Conservation (phyloP, 2,329 filamentous ascomycete genomes). For the Aspergillus thermomutatus region DNA sequence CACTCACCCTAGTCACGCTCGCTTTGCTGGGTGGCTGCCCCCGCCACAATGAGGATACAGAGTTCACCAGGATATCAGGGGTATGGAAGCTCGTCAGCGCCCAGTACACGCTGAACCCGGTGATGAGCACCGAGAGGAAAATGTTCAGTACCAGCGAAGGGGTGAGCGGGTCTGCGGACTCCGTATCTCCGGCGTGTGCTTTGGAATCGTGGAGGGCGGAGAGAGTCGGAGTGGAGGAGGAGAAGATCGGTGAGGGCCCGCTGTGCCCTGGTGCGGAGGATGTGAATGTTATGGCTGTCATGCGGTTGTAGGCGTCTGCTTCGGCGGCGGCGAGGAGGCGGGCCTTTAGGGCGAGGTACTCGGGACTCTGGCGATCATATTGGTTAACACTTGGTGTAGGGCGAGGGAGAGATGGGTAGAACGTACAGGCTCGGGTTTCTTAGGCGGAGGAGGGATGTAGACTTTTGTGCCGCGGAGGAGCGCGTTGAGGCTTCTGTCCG, state of each 20-base stretch:
- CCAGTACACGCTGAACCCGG: slow-evolving; percentile 47
- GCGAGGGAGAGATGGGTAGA: neutral
- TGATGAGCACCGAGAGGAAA: slow-evolving; percentile 75
- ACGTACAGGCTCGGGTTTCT: slow-evolving; percentile 72
- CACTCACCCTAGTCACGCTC: slow-evolving; percentile 9
- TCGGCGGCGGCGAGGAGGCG: slow-evolving; percentile 80
- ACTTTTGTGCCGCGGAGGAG: slow-evolving; percentile 70
- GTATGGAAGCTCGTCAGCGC: slow-evolving; percentile 37
- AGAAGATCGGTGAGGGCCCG: slow-evolving; percentile 43
- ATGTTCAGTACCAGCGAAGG: slow-evolving; percentile 78
- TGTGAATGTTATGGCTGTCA: slow-evolving; percentile 49
- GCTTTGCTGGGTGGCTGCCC: too few relatives aligned
- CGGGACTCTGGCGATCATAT: slow-evolving; percentile 50
- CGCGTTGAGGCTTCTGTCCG: slow-evolving; percentile 56
- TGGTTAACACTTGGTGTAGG: neutral
- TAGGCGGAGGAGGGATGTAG: slow-evolving; percentile 75
- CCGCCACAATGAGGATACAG: slow-evolving; percentile 16
- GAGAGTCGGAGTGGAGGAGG: slow-evolving; percentile 57
- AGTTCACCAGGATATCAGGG: slow-evolving; percentile 25
- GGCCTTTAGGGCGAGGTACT: slow-evolving; percentile 86
- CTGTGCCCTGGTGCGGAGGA: slow-evolving; percentile 55
- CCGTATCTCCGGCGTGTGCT: slow-evolving; percentile 32
- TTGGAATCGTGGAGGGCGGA: slow-evolving; percentile 40
- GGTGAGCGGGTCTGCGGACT: slow-evolving; percentile 43
- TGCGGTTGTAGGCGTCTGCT: slow-evolving; percentile 73